Evolutionary conservation across 2,329 filamentous ascomycete genomes (phyloP), one percentile per base, ranked within the genome.

Genomic region (Claviceps sp.): DNA sequence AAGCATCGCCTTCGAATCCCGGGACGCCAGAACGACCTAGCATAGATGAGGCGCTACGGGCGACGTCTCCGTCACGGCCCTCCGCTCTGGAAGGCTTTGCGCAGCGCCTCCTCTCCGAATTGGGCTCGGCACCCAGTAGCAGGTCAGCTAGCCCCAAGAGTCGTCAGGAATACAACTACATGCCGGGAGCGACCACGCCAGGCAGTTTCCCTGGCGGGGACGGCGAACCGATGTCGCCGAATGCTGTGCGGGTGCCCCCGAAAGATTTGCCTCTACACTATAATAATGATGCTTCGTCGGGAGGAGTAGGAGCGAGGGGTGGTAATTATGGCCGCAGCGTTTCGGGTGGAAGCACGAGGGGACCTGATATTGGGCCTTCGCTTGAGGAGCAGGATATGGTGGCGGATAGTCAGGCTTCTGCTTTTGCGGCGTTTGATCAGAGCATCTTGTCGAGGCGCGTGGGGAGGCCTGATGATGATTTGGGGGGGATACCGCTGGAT

Each of bases 371-470:
- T 3, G 57, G 57, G 14, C 52, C 58, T 6, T 56, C 54, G 16
- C 60, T 64, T 14, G 66, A 66, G 37, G 62, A 64, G 13, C 60
- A 68, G 13, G 62, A 67, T 5, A 56, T 58, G 43, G 55, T 56
- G 2, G 65, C 75, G 3, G 67, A 69, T 11, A 76, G 72, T 55
- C 79, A 83, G 58, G 70, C 71, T 42, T 77, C 77, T 8, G 78
- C 78, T 0, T 83, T 82, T 63, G 75, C 78, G n/a, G 79, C 78
- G 1, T 71, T 82, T 22, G 80, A 84, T 52, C 79, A 83, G 60
- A 76, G 74, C 47, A 82, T 83, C 46, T 68, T 84, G 0, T 71
- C 76, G 0, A 69, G 73, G 49, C 74, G 71, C 52, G 71, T 84
- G 2, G 74, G 74, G 3, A 61, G 80, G 1, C 73, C 78, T 0